Conservation (phyloP, 2,329 filamentous ascomycete species). For the Colletotrichum eleusines region DNA sequence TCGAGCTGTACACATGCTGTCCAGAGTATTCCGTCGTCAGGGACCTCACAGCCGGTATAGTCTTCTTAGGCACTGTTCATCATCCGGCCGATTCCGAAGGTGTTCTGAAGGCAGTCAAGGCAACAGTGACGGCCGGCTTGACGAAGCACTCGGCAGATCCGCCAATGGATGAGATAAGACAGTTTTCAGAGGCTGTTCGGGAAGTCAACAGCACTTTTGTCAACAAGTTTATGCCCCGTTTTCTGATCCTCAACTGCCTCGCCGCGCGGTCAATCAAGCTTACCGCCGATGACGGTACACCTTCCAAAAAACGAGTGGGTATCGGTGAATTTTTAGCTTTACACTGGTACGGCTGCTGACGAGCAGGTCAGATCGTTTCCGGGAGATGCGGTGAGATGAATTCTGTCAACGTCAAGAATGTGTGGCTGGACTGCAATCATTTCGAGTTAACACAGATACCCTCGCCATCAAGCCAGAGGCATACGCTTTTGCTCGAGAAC, state of each 20-base stretch:
- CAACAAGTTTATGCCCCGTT: not conserved
- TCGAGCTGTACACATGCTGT: not conserved
- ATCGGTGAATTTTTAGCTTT: not conserved
- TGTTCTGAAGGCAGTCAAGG: slow-evolving; percentile 42
- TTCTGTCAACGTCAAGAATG: not conserved
- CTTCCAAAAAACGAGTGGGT: slow-evolving; percentile 17
- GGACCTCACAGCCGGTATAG: slow-evolving; percentile 39
- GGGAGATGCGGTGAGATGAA: slow-evolving; percentile 16
- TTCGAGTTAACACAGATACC: slow-evolving; percentile 42
- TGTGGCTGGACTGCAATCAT: slow-evolving; percentile 42
- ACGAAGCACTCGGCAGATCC: slow-evolving; percentile 9
- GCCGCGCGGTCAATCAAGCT: slow-evolving; percentile 13
- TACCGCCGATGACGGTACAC: not conserved
- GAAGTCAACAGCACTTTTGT: slow-evolving; percentile 40
- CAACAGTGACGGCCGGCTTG: slow-evolving; percentile 32
- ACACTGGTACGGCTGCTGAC: not conserved
- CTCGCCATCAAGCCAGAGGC: slow-evolving; percentile 37
- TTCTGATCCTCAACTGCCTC: slow-evolving; percentile 27
- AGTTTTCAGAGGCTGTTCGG: slow-evolving; percentile 43
- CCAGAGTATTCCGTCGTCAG: slow-evolving; percentile 33
- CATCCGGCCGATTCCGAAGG: slow-evolving; percentile 42
- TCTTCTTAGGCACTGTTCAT: slow-evolving; percentile 46
- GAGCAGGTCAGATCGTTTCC: slow-evolving; percentile 13
- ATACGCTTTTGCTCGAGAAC: slow-evolving; percentile 29
- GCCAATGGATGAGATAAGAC: slow-evolving; percentile 40